A percentile compares a stretch with the other conserved stretches of the same genome.
Evolutionary conservation across 768 basidiomycete genomes (phyloP).

Genomic region (Pleurotus eryngii): DNA sequence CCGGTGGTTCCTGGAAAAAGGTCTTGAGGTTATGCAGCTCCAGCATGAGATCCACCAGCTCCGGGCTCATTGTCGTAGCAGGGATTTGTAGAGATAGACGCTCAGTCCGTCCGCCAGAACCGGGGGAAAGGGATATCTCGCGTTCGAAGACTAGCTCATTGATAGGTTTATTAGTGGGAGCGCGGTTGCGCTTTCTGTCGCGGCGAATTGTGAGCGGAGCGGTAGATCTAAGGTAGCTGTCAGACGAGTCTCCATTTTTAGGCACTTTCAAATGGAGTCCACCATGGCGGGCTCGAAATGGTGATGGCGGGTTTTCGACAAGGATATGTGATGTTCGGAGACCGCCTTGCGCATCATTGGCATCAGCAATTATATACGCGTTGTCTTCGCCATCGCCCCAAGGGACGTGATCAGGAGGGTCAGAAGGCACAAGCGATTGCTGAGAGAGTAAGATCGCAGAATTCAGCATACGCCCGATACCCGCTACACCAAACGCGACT

Average conservation of each 20-base stretch:
- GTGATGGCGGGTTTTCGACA: constrained; percentile 13
- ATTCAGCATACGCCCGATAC: not conserved
- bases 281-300: not conserved
- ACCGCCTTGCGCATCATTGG: constrained; percentile 17
- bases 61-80: constrained; percentile 31
- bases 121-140: constrained; percentile 24
- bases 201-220: constrained; percentile 18
- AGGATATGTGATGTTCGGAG: not conserved
- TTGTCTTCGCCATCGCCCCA: constrained; percentile 27
- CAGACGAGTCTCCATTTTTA: not conserved
- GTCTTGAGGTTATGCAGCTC: constrained; percentile 36
- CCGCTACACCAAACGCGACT: constrained; percentile 10
- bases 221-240: constrained; percentile 7
- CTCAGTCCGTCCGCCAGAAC: constrained; percentile 22
- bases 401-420: constrained; percentile 36
- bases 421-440: constrained; percentile 24
- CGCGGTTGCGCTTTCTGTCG: not conserved
- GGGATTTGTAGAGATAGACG: constrained; percentile 32
- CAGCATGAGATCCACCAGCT: constrained; percentile 37
- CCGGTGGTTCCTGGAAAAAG: constrained; percentile 30
- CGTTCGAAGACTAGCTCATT: constrained; percentile 30
- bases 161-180: not conserved
- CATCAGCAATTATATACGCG: constrained; percentile 29
- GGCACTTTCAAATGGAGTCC: not conserved
- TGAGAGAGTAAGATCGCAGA: constrained; percentile 9